phyloP scores from a whole-genome alignment of 257 asterid species.

The Solanum piurae region DNA sequence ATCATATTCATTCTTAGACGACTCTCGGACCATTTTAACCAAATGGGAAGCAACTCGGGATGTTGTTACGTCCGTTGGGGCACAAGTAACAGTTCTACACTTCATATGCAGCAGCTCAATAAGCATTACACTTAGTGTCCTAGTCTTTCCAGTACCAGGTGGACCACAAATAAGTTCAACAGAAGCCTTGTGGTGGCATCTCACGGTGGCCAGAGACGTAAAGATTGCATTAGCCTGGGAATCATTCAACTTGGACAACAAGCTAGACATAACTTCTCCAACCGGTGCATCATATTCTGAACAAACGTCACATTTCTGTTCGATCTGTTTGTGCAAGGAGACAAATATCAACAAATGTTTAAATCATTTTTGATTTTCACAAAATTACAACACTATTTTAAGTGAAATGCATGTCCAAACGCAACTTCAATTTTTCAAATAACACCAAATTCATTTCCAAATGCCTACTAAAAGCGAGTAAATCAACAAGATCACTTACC shows the following conservation, averaged over 20 bases:
- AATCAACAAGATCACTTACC: conserved; percentile 20
- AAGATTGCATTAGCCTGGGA: conserved; percentile 24
- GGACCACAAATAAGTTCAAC: conserved; percentile 15
- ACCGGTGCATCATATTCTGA: not conserved
- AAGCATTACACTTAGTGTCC: conserved; percentile 6
- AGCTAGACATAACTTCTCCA: not conserved
- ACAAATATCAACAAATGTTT: not conserved
- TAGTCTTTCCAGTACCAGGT: conserved; percentile 18
- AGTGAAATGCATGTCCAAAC: not conserved
- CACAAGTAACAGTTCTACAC: not conserved
- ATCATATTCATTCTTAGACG: not conserved
- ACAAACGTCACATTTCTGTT: not conserved
- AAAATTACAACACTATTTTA: no score
- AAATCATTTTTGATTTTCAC: not conserved
- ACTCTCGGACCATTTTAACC: conserved; percentile 18
- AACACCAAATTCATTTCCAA: not conserved
- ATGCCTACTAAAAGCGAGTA: not conserved
- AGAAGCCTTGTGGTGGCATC: conserved; percentile 1
- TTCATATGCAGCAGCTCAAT: not conserved
- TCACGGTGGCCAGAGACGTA: not conserved
- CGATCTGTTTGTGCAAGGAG: not conserved
- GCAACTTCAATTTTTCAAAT: not conserved
- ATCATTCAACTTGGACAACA: conserved; percentile 20
- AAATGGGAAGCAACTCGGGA: conserved; percentile 11
- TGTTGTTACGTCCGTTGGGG: conserved; percentile 20